Conservation (phyloP, 352 stramenopile species). For the Pythium rhizo-oryzae region DNA sequence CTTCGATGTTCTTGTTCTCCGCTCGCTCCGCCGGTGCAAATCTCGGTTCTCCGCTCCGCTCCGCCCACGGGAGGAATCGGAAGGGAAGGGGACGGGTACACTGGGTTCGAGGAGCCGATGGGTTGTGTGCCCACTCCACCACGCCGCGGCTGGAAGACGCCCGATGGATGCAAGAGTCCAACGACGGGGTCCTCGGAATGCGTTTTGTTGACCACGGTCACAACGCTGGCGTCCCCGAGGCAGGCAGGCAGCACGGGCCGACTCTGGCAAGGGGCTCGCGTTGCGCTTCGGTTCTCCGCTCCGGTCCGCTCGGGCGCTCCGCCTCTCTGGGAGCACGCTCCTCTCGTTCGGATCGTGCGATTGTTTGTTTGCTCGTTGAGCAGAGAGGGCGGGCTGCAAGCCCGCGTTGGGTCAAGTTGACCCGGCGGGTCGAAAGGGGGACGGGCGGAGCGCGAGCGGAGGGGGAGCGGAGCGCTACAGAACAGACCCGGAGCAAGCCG, state of each 20-base stretch:
- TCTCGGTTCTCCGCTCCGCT: constrained; percentile 14
- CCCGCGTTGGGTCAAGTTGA: constrained; percentile 12
- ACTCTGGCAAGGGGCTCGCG: not conserved
- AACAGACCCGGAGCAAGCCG: constrained; percentile 2
- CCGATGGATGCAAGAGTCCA: not conserved
- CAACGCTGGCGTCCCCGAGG: not conserved
- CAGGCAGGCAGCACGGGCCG: not conserved
- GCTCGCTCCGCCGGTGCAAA: not conserved
- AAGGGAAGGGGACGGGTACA: not conserved
- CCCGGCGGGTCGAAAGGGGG: constrained; percentile 12
- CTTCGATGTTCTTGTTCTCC: not conserved
- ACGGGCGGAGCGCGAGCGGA: constrained; percentile 2
- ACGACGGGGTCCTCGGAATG: constrained; percentile 6
- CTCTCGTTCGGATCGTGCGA: constrained; percentile 29
- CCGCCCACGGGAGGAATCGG: not conserved
- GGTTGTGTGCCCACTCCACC: not conserved
- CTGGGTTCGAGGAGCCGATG: not conserved
- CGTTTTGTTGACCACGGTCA: constrained; percentile 5
- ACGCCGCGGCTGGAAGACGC: not conserved
- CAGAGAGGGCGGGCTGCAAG: constrained; percentile 9
- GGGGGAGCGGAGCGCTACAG: not conserved
- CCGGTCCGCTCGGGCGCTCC: constrained; percentile 7
- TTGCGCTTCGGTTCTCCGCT: constrained; percentile 8
- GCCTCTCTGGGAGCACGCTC: constrained; percentile 21
- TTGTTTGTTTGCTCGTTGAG: constrained; percentile 25